These are phyloP conservation scores for Aspergillus neoniger DNA, from an alignment of 2,329 filamentous ascomycete genomes.

Conservation along the genomic window DNA sequence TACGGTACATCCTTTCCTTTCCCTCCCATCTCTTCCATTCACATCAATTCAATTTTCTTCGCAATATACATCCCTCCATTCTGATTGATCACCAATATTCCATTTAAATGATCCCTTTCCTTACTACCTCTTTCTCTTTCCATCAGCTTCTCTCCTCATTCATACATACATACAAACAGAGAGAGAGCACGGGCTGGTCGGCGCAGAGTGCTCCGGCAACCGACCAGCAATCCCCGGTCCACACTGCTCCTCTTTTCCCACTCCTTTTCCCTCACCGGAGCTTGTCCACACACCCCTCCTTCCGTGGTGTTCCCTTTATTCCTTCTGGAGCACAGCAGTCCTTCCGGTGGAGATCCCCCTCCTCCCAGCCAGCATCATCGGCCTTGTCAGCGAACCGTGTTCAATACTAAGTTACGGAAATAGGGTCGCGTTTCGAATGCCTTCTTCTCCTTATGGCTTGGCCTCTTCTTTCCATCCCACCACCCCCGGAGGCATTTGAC, in stretches of 20 bases:
- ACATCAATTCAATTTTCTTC: background rate
- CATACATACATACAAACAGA: background rate
- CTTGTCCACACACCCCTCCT: background rate
- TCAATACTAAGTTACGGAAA: background rate
- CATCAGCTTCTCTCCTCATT: background rate
- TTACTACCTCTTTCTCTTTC: background rate
- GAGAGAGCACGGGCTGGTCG: background rate
- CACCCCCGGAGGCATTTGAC: too few relatives aligned
- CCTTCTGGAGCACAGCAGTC: background rate
- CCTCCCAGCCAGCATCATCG: background rate
- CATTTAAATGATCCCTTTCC: background rate
- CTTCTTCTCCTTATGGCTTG: too few relatives aligned
- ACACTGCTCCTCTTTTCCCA: background rate
- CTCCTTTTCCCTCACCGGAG: conserved; percentile 6
- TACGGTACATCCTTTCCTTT: background rate
- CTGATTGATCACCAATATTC: background rate
- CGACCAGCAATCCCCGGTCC: conserved; percentile 7
- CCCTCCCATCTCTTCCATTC: background rate
- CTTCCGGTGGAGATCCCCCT: background rate
- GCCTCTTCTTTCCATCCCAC: too few relatives aligned
- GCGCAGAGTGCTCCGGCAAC: conserved; percentile 7
- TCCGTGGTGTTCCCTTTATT: background rate
- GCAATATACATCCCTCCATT: background rate
- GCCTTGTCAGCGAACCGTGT: background rate
- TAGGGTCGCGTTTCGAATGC: too few relatives aligned